Evolutionary conservation across 805 yeast genomes (phyloP).

Genomic region (Yarrowia sp.): DNA sequence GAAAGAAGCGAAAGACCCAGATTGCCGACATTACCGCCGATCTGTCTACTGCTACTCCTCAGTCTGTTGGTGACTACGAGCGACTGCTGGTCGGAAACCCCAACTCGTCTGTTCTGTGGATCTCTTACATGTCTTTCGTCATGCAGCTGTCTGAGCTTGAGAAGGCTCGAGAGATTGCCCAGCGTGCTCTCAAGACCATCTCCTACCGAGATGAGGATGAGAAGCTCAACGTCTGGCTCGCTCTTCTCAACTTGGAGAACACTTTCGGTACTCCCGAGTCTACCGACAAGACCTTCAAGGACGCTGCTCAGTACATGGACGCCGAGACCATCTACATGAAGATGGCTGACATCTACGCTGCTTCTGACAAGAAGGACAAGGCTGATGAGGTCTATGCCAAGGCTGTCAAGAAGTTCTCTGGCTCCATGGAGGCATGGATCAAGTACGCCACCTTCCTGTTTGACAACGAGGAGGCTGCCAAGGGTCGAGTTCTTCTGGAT

Average conservation of each 20-base stretch:
- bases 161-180: slow-evolving; percentile 91
- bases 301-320: slow-evolving; percentile 92
- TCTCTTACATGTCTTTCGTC: slow-evolving; percentile 98
- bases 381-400: slow-evolving; percentile 73
- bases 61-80: slow-evolving; percentile 90
- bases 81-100: slow-evolving; percentile 91
- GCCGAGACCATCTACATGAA: slow-evolving; percentile 80
- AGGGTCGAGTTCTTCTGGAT: slow-evolving; percentile 74
- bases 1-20: slow-evolving; percentile 55
- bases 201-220: slow-evolving; percentile 91
- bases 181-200: slow-evolving; percentile 89
- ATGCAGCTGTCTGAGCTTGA: slow-evolving; percentile 92
- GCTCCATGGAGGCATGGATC: slow-evolving; percentile 74
- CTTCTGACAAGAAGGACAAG: slow-evolving; percentile 72
- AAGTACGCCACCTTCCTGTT: slow-evolving; percentile 78
- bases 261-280: slow-evolving; percentile 89
- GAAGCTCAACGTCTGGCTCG: slow-evolving; percentile 94
- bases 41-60: slow-evolving; percentile 83
- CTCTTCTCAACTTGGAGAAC: slow-evolving; percentile 89
- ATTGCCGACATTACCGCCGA: slow-evolving; percentile 85
- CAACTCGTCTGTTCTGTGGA: slow-evolving; percentile 92
- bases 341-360: slow-evolving; percentile 73
- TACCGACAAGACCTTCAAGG: slow-evolving; percentile 78
- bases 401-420: slow-evolving; percentile 81
- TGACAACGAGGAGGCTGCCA: slow-evolving; percentile 57